Conservation (phyloP, 768 basidiomycete species). For the Russula olivacea region DNA sequence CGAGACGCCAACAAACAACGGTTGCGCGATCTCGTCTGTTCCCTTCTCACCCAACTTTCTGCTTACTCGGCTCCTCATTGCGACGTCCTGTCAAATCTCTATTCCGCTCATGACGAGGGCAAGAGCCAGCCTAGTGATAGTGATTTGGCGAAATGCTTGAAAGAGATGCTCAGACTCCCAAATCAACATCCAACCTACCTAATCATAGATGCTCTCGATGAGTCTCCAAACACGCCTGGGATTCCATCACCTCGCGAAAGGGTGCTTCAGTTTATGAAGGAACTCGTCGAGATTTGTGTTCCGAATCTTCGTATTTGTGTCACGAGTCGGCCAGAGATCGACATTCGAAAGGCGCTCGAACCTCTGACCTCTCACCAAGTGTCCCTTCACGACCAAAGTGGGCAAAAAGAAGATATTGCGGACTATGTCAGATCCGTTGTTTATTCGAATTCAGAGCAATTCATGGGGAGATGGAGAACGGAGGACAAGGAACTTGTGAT, state of each 20-base stretch:
- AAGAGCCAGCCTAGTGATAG: neutral
- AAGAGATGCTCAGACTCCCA: neutral
- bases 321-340: neutral
- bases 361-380: neutral
- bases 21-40: neutral
- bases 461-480: neutral
- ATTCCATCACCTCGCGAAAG: neutral
- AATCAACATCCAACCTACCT: neutral
- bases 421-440: neutral
- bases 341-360: neutral
- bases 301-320: neutral
- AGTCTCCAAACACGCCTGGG: neutral
- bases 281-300: neutral
- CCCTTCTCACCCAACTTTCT: neutral
- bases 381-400: neutral
- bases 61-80: neutral
- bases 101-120: neutral
- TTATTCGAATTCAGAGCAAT: neutral
- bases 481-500: neutral
- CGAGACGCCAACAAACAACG: neutral
- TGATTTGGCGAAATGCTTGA: neutral
- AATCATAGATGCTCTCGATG: conserved; percentile 3
- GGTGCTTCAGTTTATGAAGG: neutral
- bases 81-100: neutral
- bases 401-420: neutral